Conservation (phyloP, 75 land plant genomes). For the Chamaecyparis obtusa region DNA sequence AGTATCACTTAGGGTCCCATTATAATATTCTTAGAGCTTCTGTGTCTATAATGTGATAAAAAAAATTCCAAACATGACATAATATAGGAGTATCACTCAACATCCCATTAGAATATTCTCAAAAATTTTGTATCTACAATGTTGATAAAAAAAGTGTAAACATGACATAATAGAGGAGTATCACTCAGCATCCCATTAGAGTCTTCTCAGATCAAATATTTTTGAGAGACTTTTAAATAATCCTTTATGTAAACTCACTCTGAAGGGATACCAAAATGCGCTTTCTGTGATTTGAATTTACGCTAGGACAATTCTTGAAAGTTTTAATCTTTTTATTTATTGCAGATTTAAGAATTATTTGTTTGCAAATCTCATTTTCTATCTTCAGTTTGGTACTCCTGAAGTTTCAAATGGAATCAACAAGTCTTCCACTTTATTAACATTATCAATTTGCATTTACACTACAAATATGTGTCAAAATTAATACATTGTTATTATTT, state of each 20-base stretch:
- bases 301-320: neutral
- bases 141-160: too few species aligned
- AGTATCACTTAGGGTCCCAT: too few species aligned
- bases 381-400: neutral
- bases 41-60: too few species aligned
- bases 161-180: neutral
- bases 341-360: neutral
- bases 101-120: too few species aligned
- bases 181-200: neutral
- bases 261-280: neutral
- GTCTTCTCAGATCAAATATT: neutral
- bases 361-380: neutral
- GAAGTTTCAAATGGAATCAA: slow-evolving; percentile 1
- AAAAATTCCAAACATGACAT: too few species aligned
- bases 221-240: neutral
- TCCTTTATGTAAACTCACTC: neutral
- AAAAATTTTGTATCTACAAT: too few species aligned
- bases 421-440: neutral
- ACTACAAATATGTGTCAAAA: neutral
- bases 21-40: too few species aligned
- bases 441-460: neutral
- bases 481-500: neutral
- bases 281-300: neutral
- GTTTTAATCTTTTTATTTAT: neutral
- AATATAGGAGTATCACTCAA: too few species aligned